Evolutionary conservation across 495 filamentous ascomycete genomes (phyloP).

Genomic region (Xylaria nigripes): DNA sequence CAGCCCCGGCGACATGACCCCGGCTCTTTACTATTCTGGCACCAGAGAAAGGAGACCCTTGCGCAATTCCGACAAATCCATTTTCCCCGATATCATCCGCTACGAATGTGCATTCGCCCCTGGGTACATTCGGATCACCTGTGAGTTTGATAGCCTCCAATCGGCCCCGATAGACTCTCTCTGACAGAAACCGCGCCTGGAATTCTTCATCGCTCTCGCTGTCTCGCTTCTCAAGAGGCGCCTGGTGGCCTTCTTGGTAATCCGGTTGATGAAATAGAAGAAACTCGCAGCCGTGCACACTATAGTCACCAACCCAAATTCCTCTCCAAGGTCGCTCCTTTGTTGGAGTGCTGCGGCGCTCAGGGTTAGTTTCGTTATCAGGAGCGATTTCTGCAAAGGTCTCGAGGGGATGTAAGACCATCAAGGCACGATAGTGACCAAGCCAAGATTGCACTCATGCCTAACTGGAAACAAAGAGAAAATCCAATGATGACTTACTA

Average conservation of each 20-base stretch:
- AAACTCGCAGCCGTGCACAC: conserved; percentile 82
- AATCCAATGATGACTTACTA: conserved; percentile 34
- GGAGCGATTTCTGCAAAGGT: not conserved
- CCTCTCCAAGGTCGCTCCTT: conserved; percentile 73
- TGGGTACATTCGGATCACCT: conserved; percentile 79
- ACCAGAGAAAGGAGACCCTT: conserved; percentile 61
- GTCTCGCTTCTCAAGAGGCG: conserved; percentile 24
- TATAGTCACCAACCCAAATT: conserved; percentile 89
- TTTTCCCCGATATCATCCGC: conserved; percentile 62
- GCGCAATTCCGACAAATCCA: conserved; percentile 48
- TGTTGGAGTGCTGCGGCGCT: conserved; percentile 50
- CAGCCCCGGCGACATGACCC: conserved; percentile 67
- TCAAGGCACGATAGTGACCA: not conserved
- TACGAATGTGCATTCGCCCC: conserved; percentile 74
- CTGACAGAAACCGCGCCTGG: conserved; percentile 26
- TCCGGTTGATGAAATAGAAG: conserved; percentile 68
- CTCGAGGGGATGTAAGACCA: not conserved
- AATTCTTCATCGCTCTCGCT: conserved; percentile 35
- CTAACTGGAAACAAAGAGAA: not conserved
- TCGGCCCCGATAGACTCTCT: conserved; percentile 46
- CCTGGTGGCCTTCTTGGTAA: conserved; percentile 18
- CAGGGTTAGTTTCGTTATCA: not conserved
- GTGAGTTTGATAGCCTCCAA: conserved; percentile 83
- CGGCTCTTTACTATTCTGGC: conserved; percentile 65
- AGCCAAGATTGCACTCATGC: not conserved